These are phyloP conservation scores for Pisolithus tinctorius DNA, from an alignment of 768 basidiomycete genomes.

Conservation along the genomic window DNA sequence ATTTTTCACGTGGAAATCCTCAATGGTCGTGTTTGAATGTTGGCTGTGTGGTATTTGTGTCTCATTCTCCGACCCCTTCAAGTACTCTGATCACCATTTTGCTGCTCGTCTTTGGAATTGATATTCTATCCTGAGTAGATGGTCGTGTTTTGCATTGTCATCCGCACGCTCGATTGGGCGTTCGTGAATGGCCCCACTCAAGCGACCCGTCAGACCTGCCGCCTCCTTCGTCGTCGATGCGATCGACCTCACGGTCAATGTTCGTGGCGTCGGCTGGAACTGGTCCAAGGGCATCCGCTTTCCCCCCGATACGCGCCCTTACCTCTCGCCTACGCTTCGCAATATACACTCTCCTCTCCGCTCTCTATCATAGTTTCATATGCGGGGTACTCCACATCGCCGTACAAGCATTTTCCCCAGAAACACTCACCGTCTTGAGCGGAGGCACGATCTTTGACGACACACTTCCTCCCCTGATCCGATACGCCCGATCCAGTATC, in stretches of 20 bases:
- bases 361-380: conserved; percentile 29
- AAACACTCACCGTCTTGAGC: too few relatives aligned
- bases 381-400: too few relatives aligned
- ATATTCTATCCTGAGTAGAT: conserved; percentile 5
- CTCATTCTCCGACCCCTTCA: too few relatives aligned
- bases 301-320: conserved; percentile 35
- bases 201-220: neutral
- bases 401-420: too few relatives aligned
- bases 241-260: conserved; percentile 41
- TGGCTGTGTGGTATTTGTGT: too few relatives aligned
- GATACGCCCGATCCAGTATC: conserved; percentile 34
- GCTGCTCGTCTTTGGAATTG: too few relatives aligned
- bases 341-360: conserved; percentile 25
- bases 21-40: too few relatives aligned
- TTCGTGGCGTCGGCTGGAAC: conserved; percentile 57
- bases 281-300: conserved; percentile 36
- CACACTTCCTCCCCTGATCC: conserved; percentile 7
- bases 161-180: conserved; percentile 15
- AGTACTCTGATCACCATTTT: too few relatives aligned
- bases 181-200: neutral
- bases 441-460: too few relatives aligned
- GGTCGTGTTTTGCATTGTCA: conserved; percentile 4
- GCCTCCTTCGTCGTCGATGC: conserved; percentile 28
- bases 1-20: too few relatives aligned
- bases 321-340: conserved; percentile 33